These are phyloP conservation scores for Xylaria longipes DNA, from an alignment of 495 filamentous ascomycete species.

Conservation along the genomic window DNA sequence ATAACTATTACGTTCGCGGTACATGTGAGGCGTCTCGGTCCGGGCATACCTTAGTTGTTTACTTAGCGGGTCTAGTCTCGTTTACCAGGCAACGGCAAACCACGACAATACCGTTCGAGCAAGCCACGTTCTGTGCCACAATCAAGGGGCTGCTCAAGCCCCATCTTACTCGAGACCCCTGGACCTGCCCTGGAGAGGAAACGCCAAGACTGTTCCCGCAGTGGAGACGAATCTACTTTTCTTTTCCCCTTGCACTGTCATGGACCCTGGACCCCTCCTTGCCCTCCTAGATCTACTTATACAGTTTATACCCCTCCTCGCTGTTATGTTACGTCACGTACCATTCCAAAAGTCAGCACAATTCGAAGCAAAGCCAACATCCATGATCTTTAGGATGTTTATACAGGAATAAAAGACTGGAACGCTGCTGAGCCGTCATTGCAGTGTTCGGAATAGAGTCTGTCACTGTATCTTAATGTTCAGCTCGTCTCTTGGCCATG, in stretches of 20 bases:
- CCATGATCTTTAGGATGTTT: background rate
- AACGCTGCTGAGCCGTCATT: no score
- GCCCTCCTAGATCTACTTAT: background rate
- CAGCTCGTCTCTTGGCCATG: background rate
- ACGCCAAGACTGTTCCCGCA: constrained; percentile 17
- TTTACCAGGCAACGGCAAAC: constrained; percentile 1
- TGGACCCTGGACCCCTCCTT: constrained; percentile 8
- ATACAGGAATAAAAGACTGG: no score
- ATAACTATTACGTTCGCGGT: background rate
- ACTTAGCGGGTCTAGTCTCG: background rate
- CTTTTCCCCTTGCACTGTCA: background rate
- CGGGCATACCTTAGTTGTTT: background rate
- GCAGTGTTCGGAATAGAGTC: no score
- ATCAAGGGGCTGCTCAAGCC: background rate
- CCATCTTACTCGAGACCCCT: background rate
- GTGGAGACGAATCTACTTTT: constrained; percentile 1
- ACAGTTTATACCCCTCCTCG: constrained; percentile 15
- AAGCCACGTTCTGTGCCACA: constrained; percentile 3
- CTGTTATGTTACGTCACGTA: background rate
- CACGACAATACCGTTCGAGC: no score
- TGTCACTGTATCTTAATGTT: background rate
- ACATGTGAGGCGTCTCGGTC: background rate
- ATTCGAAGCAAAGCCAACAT: background rate
- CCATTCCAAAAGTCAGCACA: background rate
- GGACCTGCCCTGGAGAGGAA: background rate